These are phyloP conservation scores for Pseudonectria foliicola DNA, from an alignment of 2,329 filamentous ascomycete genomes.

Conservation along the genomic window DNA sequence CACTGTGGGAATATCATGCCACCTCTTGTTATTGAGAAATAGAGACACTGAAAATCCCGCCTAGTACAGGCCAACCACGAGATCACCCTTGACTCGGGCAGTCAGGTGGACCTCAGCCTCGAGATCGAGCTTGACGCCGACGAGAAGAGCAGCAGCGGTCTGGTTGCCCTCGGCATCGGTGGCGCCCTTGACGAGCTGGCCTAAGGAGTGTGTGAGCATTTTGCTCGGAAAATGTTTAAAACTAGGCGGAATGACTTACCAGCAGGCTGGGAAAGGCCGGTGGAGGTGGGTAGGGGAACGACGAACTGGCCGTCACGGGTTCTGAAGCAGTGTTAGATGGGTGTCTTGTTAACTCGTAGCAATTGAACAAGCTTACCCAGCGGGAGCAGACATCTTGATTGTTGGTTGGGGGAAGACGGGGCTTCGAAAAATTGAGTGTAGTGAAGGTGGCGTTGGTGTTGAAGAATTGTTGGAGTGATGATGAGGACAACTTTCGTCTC, in stretches of 20 bases:
- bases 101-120: slow-evolving; percentile 57
- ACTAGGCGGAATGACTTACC: slow-evolving; percentile 18
- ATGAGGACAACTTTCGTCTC: too few relatives aligned
- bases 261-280: slow-evolving; percentile 13
- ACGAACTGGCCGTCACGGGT: background rate
- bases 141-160: slow-evolving; percentile 50
- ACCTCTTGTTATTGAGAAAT: too few relatives aligned
- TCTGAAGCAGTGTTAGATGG: slow-evolving; percentile 17
- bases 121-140: slow-evolving; percentile 57
- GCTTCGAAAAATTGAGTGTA: too few relatives aligned
- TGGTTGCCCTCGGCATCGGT: slow-evolving; percentile 50
- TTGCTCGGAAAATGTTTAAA: too few relatives aligned
- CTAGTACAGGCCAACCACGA: slow-evolving; percentile 37
- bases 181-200: slow-evolving; percentile 47
- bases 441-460: too few relatives aligned
- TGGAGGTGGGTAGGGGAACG: slow-evolving; percentile 2
- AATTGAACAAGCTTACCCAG: slow-evolving; percentile 13
- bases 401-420: slow-evolving; percentile 8
- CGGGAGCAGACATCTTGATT: slow-evolving; percentile 22
- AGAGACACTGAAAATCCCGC: too few relatives aligned
- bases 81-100: slow-evolving; percentile 53
- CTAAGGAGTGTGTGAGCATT: too few relatives aligned
- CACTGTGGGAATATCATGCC: too few relatives aligned
- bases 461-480: too few relatives aligned
- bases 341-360: slow-evolving; percentile 20